Evolutionary conservation across 1,139 yeast species (phyloP).

Genomic region (Yamadazyma aaseri): DNA sequence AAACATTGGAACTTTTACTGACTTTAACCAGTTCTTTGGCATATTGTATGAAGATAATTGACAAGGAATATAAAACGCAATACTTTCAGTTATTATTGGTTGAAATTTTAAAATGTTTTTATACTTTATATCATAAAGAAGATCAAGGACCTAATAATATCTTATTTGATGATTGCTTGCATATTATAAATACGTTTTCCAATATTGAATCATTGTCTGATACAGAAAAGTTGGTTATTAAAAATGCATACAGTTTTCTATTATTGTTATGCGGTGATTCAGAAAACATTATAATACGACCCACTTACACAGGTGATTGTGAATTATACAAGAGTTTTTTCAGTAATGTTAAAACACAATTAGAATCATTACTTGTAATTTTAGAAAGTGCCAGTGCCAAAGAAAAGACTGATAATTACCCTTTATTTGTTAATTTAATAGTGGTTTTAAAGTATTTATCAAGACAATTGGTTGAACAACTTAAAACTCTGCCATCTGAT

Average conservation of each 20-base stretch:
- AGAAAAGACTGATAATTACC: conserved; percentile 7
- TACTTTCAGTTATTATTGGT: conserved; percentile 17
- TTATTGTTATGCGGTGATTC: conserved; percentile 16
- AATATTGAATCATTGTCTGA: neutral
- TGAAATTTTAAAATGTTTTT: conserved; percentile 29
- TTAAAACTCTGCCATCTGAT: neutral
- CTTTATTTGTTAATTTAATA: conserved; percentile 10
- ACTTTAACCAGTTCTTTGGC: conserved; percentile 8
- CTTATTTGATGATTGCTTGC: conserved; percentile 15
- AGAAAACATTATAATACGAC: conserved; percentile 5
- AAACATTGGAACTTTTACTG: neutral
- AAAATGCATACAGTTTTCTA: conserved; percentile 19
- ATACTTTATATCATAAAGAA: conserved; percentile 25
- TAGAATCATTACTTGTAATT: conserved; percentile 19
- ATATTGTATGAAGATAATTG: conserved; percentile 11
- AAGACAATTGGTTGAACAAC: conserved; percentile 8
- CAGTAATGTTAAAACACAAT: conserved; percentile 20
- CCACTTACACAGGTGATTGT: conserved; percentile 7
- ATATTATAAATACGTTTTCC: conserved; percentile 10
- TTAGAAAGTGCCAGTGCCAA: conserved; percentile 16
- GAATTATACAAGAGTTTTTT: conserved; percentile 11
- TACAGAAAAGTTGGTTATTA: conserved; percentile 11
- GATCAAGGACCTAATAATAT: conserved; percentile 13
- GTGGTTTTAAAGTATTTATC: conserved; percentile 13
- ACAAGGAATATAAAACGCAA: conserved; percentile 2